Base-by-base conservation (phyloP, 306 rosid species). In the Myrica gale region DNA sequence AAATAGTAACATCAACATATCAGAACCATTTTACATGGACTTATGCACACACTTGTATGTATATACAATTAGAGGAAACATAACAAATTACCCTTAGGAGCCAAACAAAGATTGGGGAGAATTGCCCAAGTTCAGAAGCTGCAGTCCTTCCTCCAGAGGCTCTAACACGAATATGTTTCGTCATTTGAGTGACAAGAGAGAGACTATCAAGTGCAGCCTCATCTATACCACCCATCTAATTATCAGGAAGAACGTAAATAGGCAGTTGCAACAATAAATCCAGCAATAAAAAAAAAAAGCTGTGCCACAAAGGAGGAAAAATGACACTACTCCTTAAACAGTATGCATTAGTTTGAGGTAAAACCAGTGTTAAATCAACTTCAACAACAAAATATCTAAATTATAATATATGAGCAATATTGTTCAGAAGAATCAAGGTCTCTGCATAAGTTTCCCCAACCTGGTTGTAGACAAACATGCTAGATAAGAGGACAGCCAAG, bases 391-490 rank as follows among this genome's bases (percentile, higher is more conserved):
- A 32, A 32, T 32, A 32, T 32, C 37, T 32, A 32, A 32, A 32
- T 2, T 26, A 52, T 26, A 44, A 10, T 61, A 42, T 52, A 48
- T 10, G 15, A 70, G 78, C 45, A 68, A 48, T 68, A 41, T 39
- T 57, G 66, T 69, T 51, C 20, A 55, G 48, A 74, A 61, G 77
- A 20, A 80, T 65, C 45, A 45, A 69, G 53, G 69, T 0, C 26
- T 73, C 50, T 57, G 66, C 44, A 79, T 20, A 61, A 57, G 82
- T 41, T 81, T 61, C 46, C 60, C 90, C 76, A 66, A 94, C 98
- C 97, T 91, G 98, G 84, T 94, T 94, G 80, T 94, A 94, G 72
- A 94, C 80, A 82, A 94, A 94, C 94, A 91, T 87, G 90, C 98
- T 94, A 45, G 97, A 94, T 82, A 94, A 79, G 78, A 94, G 97